A percentile compares a stretch with the other conserved stretches of the same genome.
These are phyloP conservation scores for Apiospora hydei DNA, from an alignment of 2,329 filamentous ascomycete species.

Conservation along the genomic window DNA sequence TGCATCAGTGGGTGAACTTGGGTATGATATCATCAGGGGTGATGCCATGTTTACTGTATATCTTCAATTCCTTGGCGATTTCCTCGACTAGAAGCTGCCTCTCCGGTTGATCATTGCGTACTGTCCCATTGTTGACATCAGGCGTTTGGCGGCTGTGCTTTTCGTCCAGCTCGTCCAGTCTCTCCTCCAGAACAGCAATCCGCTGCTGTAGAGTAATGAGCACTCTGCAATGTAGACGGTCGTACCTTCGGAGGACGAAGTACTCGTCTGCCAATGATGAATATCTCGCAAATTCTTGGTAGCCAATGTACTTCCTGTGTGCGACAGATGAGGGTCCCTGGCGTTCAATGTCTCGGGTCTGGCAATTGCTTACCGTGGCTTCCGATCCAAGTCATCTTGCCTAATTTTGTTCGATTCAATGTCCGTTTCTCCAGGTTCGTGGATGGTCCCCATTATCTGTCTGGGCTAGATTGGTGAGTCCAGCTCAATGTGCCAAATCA, in stretches of 20 bases:
- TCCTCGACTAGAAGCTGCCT: not conserved
- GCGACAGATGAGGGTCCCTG: not conserved
- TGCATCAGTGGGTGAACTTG: not conserved
- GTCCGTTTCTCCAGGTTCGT: not conserved
- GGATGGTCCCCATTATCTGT: not conserved
- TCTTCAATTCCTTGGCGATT: not conserved
- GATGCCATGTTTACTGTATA: not conserved
- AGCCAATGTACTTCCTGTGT: conserved; percentile 8
- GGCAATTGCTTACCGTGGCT: not conserved
- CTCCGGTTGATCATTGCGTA: conserved; percentile 3
- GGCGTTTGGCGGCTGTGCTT: not conserved
- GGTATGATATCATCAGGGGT: no score
- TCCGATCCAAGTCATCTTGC: not conserved
- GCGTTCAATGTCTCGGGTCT: not conserved
- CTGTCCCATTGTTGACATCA: conserved; percentile 15
- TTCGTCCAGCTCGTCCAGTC: not conserved
- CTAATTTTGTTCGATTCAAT: not conserved
- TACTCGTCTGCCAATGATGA: conserved; percentile 1
- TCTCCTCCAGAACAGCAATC: conserved; percentile 13
- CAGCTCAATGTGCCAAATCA: not conserved
- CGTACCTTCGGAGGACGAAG: conserved; percentile 20
- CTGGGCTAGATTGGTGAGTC: not conserved
- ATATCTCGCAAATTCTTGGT: conserved; percentile 10
- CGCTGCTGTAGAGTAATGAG: conserved; percentile 8
- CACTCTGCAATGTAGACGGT: conserved; percentile 1